These are phyloP conservation scores for Psilocybe cyanescens DNA, from an alignment of 768 basidiomycete species.

Conservation along the genomic window DNA sequence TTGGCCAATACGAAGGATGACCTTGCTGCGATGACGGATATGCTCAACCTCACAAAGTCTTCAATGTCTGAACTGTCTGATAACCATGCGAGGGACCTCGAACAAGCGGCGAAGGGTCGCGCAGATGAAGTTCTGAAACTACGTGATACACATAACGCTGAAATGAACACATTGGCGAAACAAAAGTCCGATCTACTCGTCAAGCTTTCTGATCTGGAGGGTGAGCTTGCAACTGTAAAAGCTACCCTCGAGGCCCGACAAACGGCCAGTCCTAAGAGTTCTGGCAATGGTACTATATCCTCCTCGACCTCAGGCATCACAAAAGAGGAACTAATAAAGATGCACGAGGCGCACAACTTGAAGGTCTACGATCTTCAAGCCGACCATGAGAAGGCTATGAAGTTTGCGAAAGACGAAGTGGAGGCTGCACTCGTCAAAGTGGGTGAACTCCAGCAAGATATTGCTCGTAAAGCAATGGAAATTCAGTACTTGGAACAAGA, in stretches of 20 bases:
- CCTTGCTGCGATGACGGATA: slow-evolving; percentile 63
- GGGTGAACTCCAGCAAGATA: slow-evolving; percentile 60
- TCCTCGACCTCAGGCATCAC: slow-evolving; percentile 56
- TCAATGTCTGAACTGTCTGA: slow-evolving; percentile 72
- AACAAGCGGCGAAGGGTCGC: slow-evolving; percentile 70
- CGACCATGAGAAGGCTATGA: slow-evolving; percentile 62
- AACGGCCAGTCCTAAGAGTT: slow-evolving; percentile 55
- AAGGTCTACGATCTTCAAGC: slow-evolving; percentile 78
- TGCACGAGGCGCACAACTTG: slow-evolving; percentile 85
- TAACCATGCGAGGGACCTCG: slow-evolving; percentile 73
- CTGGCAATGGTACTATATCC: slow-evolving; percentile 44
- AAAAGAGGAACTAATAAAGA: slow-evolving; percentile 74
- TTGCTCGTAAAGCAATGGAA: slow-evolving; percentile 78
- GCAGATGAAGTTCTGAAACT: slow-evolving; percentile 74
- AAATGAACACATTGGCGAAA: slow-evolving; percentile 54
- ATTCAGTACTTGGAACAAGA: slow-evolving; percentile 80
- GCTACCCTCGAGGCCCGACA: slow-evolving; percentile 59
- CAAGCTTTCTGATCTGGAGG: slow-evolving; percentile 75
- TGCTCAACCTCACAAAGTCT: slow-evolving; percentile 68
- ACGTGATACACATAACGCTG: slow-evolving; percentile 60
- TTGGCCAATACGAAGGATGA: slow-evolving; percentile 72
- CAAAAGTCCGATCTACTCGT: slow-evolving; percentile 68
- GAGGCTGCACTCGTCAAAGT: slow-evolving; percentile 52
- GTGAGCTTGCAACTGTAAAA: slow-evolving; percentile 69
- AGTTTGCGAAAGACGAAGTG: slow-evolving; percentile 58